A percentile compares a stretch with the other conserved stretches of the same genome.
Evolutionary conservation across 192 early-diverging fungal species (phyloP).

Genomic region (Entomortierella lignicola): DNA sequence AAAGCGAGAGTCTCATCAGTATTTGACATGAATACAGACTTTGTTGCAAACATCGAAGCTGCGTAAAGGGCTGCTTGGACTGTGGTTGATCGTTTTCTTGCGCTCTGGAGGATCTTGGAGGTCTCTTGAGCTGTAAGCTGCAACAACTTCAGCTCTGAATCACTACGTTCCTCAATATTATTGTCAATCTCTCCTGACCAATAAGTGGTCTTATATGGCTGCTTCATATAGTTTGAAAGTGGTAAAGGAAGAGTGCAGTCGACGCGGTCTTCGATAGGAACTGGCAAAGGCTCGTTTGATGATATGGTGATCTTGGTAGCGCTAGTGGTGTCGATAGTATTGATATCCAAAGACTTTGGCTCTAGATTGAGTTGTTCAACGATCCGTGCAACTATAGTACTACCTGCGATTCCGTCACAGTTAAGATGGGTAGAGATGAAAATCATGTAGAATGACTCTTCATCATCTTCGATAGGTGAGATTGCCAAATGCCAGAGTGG

Average conservation of each 20-base stretch:
- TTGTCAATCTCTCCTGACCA: constrained; percentile 48
- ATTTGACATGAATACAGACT: constrained; percentile 19
- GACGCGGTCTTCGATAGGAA: constrained; percentile 25
- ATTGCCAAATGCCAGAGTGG: constrained; percentile 35
- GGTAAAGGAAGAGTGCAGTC: constrained; percentile 19
- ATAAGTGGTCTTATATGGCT: constrained; percentile 24
- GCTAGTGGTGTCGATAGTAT: neutral
- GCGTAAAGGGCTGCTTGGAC: constrained; percentile 30
- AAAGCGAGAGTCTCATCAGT: constrained; percentile 30
- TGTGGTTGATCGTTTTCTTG: constrained; percentile 19
- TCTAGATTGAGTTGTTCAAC: constrained; percentile 20
- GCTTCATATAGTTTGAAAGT: constrained; percentile 18
- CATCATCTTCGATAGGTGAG: neutral
- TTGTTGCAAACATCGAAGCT: constrained; percentile 34
- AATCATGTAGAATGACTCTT: constrained; percentile 14
- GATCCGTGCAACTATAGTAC: constrained; percentile 22
- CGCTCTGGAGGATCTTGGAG: neutral
- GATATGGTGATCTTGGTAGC: constrained; percentile 7
- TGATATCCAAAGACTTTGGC: neutral
- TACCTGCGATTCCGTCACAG: constrained; percentile 36
- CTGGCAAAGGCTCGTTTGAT: constrained; percentile 8
- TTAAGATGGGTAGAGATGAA: constrained; percentile 39
- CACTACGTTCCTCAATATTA: constrained; percentile 17
- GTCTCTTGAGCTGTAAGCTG: constrained; percentile 15
- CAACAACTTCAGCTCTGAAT: constrained; percentile 11